Evolutionary conservation across 495 filamentous ascomycete species (phyloP).

Genomic region (Chaetomium tenue): DNA sequence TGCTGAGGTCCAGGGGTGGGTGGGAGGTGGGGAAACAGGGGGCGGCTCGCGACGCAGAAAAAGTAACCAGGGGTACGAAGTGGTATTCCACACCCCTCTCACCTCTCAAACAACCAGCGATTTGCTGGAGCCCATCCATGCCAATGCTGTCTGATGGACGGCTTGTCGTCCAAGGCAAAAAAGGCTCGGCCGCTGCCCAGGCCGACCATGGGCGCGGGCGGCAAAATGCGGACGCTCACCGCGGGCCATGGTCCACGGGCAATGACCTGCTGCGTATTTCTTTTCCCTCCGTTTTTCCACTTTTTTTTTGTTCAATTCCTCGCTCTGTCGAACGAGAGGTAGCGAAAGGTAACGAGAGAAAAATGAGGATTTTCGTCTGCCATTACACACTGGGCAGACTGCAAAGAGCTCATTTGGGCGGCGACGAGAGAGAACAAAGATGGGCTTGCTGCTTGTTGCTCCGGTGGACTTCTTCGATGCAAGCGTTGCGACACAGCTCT

Average conservation of each 20-base stretch:
- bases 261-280: background rate
- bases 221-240: conserved; percentile 10
- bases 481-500: conserved; percentile 14
- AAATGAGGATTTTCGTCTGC: background rate
- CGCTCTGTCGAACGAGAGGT: background rate
- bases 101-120: background rate
- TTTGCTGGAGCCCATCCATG: background rate
- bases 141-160: conserved; percentile 3
- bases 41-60: conserved; percentile 15
- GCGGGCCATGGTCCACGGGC: background rate
- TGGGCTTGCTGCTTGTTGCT: no score
- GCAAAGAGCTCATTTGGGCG: background rate
- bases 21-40: conserved; percentile 5
- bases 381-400: background rate
- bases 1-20: no score
- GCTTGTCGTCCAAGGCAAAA: background rate
- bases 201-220: conserved; percentile 1
- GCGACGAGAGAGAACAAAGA: background rate
- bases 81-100: background rate
- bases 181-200: conserved; percentile 12
- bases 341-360: no score
- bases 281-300: background rate
- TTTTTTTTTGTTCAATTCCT: background rate
- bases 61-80: conserved; percentile 18
- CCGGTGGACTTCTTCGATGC: conserved; percentile 2